Conservation (phyloP, 2,329 filamentous ascomycete genomes). For the Teratosphaeriaceae sp. region DNA sequence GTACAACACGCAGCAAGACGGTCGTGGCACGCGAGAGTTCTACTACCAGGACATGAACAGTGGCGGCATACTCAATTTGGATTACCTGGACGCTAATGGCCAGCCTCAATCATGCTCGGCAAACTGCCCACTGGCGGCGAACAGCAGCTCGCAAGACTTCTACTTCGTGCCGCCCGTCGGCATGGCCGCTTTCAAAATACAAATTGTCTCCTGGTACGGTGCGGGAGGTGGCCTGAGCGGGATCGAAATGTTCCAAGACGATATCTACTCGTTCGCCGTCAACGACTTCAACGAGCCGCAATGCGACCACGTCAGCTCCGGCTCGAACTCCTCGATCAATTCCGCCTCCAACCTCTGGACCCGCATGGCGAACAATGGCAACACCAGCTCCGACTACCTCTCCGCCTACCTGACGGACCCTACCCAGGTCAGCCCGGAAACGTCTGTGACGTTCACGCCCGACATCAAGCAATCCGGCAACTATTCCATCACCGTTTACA, state of each 20-base stretch:
- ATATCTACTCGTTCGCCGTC: constrained; percentile 66
- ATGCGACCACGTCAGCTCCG: constrained; percentile 59
- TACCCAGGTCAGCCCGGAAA: constrained; percentile 42
- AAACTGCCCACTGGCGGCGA: constrained; percentile 74
- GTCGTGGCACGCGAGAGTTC: constrained; percentile 77
- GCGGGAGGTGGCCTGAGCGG: constrained; percentile 76
- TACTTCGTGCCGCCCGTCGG: constrained; percentile 80
- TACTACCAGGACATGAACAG: constrained; percentile 79
- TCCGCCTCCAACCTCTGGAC: constrained; percentile 61
- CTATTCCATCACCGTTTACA: constrained; percentile 87
- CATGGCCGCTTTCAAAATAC: constrained; percentile 80
- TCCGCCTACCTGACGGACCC: constrained; percentile 54
- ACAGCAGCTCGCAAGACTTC: constrained; percentile 77
- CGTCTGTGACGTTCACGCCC: constrained; percentile 71
- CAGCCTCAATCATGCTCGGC: constrained; percentile 67
- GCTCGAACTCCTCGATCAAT: constrained; percentile 59
- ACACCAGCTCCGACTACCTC: constrained; percentile 71
- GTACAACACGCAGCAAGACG: constrained; percentile 79
- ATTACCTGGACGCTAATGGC: constrained; percentile 70
- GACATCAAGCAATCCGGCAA: constrained; percentile 85
- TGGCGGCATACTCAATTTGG: constrained; percentile 93
- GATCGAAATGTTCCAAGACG: constrained; percentile 77
- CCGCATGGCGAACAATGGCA: constrained; percentile 53
- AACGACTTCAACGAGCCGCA: constrained; percentile 81
- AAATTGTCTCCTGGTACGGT: constrained; percentile 84